These are phyloP conservation scores for Pelargonium nanum DNA, from an alignment of 345 rosid genomes.

Conservation along the genomic window DNA sequence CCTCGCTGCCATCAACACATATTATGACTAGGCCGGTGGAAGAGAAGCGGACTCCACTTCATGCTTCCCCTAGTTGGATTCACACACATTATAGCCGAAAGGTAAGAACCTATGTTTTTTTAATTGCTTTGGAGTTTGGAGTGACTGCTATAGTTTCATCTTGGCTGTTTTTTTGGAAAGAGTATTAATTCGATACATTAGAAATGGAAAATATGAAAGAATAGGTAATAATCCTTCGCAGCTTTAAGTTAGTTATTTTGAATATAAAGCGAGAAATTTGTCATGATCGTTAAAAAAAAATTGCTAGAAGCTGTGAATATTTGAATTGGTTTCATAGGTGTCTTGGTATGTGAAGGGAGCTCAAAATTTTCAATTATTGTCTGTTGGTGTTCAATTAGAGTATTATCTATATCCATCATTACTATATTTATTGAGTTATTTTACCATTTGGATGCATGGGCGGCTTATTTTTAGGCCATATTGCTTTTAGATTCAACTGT, in stretches of 20 bases:
- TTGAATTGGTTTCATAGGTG: conserved; percentile 1
- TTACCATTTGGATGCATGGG: neutral
- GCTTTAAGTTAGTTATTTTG: too few relatives aligned
- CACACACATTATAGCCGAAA: conserved; percentile 76
- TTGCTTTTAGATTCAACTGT: neutral
- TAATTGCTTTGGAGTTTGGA: neutral
- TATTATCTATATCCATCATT: neutral
- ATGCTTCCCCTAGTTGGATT: conserved; percentile 85
- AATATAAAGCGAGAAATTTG: neutral
- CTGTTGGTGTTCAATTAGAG: neutral
- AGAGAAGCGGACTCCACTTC: conserved; percentile 64
- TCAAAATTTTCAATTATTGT: neutral
- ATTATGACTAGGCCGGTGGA: conserved; percentile 77
- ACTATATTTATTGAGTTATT: neutral
- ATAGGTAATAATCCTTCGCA: too few relatives aligned
- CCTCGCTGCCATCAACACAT: conserved; percentile 69
- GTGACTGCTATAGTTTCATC: neutral
- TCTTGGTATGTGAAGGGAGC: neutral
- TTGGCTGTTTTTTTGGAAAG: neutral
- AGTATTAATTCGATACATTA: too few relatives aligned
- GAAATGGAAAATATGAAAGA: too few relatives aligned
- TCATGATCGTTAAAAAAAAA: neutral
- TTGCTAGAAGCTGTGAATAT: neutral
- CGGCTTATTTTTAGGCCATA: neutral
- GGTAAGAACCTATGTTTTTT: conserved; percentile 31